Conservation (phyloP, 768 basidiomycete genomes). For the Lentinula boryana region DNA sequence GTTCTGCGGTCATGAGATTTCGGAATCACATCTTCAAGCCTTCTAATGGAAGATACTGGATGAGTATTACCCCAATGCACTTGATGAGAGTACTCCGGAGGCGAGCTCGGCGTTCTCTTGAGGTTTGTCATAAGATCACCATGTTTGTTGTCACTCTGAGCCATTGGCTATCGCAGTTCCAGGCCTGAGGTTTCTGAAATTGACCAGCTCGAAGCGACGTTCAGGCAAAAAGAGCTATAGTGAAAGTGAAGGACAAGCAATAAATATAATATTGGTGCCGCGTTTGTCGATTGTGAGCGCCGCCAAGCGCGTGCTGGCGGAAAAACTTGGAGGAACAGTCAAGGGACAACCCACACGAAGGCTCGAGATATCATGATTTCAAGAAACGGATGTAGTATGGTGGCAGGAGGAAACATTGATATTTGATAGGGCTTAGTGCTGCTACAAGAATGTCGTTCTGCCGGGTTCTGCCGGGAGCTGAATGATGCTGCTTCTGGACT, state of each 20-base stretch:
- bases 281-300: neutral
- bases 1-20: constrained; percentile 11
- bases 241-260: neutral
- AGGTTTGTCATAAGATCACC: neutral
- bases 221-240: neutral
- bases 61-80: neutral
- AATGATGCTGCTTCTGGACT: no score
- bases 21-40: constrained; percentile 3
- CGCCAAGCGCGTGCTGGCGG: neutral
- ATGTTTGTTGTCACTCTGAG: neutral
- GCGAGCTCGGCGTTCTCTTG: neutral
- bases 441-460: no score
- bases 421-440: no score
- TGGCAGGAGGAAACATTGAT: neutral
- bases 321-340: neutral
- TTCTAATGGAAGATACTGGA: neutral
- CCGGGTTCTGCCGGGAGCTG: no score
- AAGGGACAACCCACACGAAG: neutral
- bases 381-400: neutral
- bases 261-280: neutral
- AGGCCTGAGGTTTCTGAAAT: no score
- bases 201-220: neutral
- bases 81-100: constrained; percentile 5
- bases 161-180: neutral
- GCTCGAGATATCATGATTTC: neutral